A percentile compares a stretch with the other conserved stretches of the same genome.
Evolutionary conservation across 2,329 filamentous ascomycete genomes (phyloP).

Genomic region (Taxawa tesnikishii): DNA sequence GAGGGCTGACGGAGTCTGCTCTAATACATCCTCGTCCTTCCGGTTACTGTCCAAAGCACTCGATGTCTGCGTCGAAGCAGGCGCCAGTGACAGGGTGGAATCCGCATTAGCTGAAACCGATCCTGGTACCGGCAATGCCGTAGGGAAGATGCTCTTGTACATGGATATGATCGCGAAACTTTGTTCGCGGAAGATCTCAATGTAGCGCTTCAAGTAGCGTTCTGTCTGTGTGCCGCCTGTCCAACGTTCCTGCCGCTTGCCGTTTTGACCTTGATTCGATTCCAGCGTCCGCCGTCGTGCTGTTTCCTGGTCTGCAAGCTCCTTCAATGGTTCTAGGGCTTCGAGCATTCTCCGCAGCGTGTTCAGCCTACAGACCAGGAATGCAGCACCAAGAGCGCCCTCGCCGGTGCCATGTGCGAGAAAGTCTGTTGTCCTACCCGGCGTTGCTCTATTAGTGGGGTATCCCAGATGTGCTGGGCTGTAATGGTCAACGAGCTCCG

Average conservation of each 20-base stretch:
- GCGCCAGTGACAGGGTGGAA: conserved; percentile 1
- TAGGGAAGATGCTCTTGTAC: conserved; percentile 79
- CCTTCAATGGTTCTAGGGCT: conserved; percentile 72
- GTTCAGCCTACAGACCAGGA: conserved; percentile 73
- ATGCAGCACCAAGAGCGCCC: conserved; percentile 66
- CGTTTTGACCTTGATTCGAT: too few relatives aligned
- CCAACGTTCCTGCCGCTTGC: conserved; percentile 11
- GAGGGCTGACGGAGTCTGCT: conserved; percentile 51
- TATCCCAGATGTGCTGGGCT: background rate
- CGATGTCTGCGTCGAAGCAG: background rate
- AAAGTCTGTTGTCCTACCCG: conserved; percentile 7
- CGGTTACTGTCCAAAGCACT: background rate
- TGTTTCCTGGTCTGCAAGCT: conserved; percentile 80
- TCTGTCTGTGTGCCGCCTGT: conserved; percentile 85
- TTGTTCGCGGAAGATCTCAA: conserved; percentile 95
- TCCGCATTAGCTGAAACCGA: background rate
- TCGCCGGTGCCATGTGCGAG: conserved; percentile 28
- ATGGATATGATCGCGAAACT: conserved; percentile 92
- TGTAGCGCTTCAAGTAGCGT: conserved; percentile 84
- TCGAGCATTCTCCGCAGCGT: conserved; percentile 70
- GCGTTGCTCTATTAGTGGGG: conserved; percentile 8
- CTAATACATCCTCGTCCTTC: conserved; percentile 5
- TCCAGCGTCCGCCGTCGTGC: conserved; percentile 25
- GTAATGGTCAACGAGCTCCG: conserved; percentile 49
- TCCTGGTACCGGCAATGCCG: conserved; percentile 33